Base-by-base conservation (phyloP, 148 eudicot genomes). In the Nyssa sinensis region DNA sequence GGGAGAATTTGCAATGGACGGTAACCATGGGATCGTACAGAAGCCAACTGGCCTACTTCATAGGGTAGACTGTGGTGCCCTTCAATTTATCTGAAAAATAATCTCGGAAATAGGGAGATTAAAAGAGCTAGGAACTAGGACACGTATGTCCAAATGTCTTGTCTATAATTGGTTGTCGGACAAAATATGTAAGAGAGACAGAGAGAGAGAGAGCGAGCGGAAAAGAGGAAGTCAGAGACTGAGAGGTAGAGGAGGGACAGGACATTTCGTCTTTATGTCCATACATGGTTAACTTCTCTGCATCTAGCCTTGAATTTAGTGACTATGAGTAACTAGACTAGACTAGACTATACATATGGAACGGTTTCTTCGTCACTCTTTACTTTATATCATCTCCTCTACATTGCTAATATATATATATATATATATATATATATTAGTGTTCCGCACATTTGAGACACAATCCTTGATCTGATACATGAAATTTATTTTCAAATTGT, bases 201-300 rank as follows among this genome's bases (percentile, higher is more conserved):
- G 51, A 12, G 51, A 44, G 51, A 44, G 51, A 44, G 19, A 13
- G 51, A 44, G 51, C 12, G 51, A 41, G 49, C n/a, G n/a, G 25
- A 41, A 21, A 17, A 66, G 53, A 37, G 23, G 27, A 34, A 37
- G 23, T 16, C 0, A 37, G 41, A 44, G 4, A 44, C 17, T 3
- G 51, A 12, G 51, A 44, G 51, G 14, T 14, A 44, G 19, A 13
- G 51, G 49, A 21, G 13, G 32, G 67, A 11, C 41, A n/a, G 37
- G 6, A 17, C 27, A 28, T 31, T 55, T 53, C 35, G 73, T 70
- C 73, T 29, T 69, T 25, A n/a, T 70, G 39, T 32, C 11, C 39
- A 29, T 30, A 9, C 39, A 29, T 30, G 33, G 72, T 53, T 69
- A 58, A 7, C 72, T 69, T 69, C 72, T 24, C 55, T 67, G 53